Base-by-base conservation (phyloP, 1,284 basidiomycete genomes). In the Boletus semigastroideus region DNA sequence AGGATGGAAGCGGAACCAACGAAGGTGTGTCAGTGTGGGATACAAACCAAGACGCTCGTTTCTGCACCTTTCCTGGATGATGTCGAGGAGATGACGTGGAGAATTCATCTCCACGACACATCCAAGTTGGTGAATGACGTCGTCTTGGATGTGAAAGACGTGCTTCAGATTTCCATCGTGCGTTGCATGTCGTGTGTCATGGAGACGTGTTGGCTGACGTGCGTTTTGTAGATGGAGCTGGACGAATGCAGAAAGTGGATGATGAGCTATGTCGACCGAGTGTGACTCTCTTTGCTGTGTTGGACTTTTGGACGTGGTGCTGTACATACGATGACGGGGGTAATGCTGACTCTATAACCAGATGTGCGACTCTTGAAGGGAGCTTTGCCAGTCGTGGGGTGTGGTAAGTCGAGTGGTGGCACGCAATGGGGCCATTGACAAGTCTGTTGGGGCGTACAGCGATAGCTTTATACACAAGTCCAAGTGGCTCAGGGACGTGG, bases 121-220 rank as follows among this genome's bases (percentile, higher is more conserved):
- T 55, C 58, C 49, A 61, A 64, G 42, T 67, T 68, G 25, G 67
- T 72, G 11, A 65, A 70, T 44, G 70, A 68, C 17, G 74, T 82
- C 33, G 60, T 76, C 49, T 58, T 71, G 49, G 81, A 83, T 49
- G 63, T 84, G 36, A 68, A 69, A 49, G 73, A 72, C 8, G 57
- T 76, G 22, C 58, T 82, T 45, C 69, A 64, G 16, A 56, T 79
- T 33, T 66, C 72, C 13, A 67, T 74, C 43, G 81, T 82, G 61
- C 62, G 71, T 66, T 7, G 11, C 14, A n/a, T 7, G n/a, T n/a
- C n/a, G n/a, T 34, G 16, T 8, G 7, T 27, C 4, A 3, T 28
- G 16, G 11, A 45, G 12, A 10, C 9, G 1, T 2, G 7, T 17
- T 20, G 16, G 33, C 17, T 58, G 34, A 68, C 17, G 3, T 16